Base-by-base conservation (phyloP, 257 asterid species). In the Primulina huaijiensis region DNA sequence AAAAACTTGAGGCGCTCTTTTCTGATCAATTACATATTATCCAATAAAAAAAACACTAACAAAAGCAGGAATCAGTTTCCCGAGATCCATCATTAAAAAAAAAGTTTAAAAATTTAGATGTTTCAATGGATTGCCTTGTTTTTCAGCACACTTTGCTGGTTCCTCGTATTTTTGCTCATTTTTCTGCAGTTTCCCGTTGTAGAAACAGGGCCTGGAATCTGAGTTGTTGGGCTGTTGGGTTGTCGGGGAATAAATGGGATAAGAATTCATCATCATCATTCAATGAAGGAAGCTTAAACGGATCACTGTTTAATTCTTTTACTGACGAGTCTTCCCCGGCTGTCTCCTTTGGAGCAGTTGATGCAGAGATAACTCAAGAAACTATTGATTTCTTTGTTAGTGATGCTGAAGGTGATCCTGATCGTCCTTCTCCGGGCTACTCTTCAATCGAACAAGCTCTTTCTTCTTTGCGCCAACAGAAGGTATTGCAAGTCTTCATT, bases 371-470 rank as follows among this genome's bases (percentile, higher is more conserved):
- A n/a, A 85, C 90, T 27, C 89, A 81, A 5, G 96, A 88, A 75
- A 85, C 88, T 37, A 59, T 74, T 40, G 90, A 84, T 84, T 92
- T 92, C 88, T 92, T 90, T 61, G 95, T 86, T 5, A 90, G 98
- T 67, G 98, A 92, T 72, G 90, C 98, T 0, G 89, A 92, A 46
- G 97, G 92, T 20, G 97, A 92, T 77, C 98, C 98, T 29, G 97
- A 90, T 77, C 74, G 92, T 75, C 98, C 98, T 0, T 77, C 96
- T 21, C 79, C 73, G 1, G 96, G 97, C 2, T 92, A 78, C 83
- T 81, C 92, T 55, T 77, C 96, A 5, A 77, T 92, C 38, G 98
- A 83, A 7, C 87, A 84, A 64, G 97, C 96, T 0, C 81, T 92
- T 8, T 7, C 46, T 3, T 77, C 85, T 21, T 78, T 92, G 83